Percentiles rank a stretch among this genome's conserved stretches.
Conservation (phyloP, 495 filamentous ascomycete genomes). For the Penicillium robsamsonii region DNA sequence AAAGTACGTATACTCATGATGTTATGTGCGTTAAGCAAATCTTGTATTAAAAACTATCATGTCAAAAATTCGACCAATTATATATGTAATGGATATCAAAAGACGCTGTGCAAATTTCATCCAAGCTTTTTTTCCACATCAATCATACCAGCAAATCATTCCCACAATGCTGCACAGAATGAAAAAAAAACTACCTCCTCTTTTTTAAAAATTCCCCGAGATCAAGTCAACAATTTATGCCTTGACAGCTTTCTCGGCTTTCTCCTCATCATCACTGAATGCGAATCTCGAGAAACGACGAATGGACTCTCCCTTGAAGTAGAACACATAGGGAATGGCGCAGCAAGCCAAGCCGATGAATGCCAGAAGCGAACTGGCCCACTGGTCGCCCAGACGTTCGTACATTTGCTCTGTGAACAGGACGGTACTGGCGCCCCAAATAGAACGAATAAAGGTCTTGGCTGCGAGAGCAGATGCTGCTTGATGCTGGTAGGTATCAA, state of each 20-base stretch:
- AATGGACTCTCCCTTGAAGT: constrained; percentile 68
- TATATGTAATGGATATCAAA: constrained; percentile 20
- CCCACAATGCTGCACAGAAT: background rate
- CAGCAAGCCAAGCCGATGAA: constrained; percentile 73
- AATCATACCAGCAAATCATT: background rate
- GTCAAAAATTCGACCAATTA: background rate
- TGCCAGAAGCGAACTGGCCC: constrained; percentile 68
- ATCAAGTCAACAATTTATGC: constrained; percentile 11
- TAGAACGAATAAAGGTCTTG: constrained; percentile 74
- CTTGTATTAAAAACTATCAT: background rate
- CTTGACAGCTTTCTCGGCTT: constrained; percentile 19
- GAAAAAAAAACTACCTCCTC: background rate
- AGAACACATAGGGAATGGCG: constrained; percentile 74
- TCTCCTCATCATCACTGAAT: constrained; percentile 55
- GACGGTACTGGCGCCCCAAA: constrained; percentile 74
- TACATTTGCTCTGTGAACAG: constrained; percentile 86
- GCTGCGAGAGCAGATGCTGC: constrained; percentile 84
- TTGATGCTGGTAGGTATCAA: constrained; percentile 82
- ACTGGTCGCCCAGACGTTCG: constrained; percentile 64
- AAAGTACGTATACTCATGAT: background rate
- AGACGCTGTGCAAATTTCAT: constrained; percentile 4
- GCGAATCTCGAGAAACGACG: constrained; percentile 63
- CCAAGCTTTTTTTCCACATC: constrained; percentile 5
- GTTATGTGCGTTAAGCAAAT: background rate
- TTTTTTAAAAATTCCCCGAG: background rate